Evolutionary conservation across 495 filamentous ascomycete genomes (phyloP).

Genomic region (Tuber indicum): DNA sequence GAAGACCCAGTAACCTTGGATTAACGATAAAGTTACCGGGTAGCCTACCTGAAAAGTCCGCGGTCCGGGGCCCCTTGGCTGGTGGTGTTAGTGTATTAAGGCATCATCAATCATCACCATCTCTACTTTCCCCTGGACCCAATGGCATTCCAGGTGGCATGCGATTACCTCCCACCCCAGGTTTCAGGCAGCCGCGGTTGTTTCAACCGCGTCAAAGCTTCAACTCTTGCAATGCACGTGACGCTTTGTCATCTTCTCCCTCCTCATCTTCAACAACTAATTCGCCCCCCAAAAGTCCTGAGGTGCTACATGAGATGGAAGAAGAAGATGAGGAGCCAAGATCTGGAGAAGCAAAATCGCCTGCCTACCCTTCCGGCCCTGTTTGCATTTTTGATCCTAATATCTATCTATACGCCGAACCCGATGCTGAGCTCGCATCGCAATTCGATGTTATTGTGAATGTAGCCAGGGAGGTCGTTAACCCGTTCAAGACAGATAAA

Average conservation of each 20-base stretch:
- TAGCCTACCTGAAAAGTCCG: conserved; percentile 45
- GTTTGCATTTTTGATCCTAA: conserved; percentile 87
- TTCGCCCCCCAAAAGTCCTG: conserved; percentile 39
- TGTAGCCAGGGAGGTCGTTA: conserved; percentile 86
- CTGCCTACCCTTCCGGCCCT: conserved; percentile 87
- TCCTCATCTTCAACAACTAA: conserved; percentile 37
- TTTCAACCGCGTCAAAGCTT: conserved; percentile 36
- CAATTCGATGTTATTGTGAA: conserved; percentile 91
- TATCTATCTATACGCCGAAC: conserved; percentile 89
- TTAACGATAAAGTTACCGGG: conserved; percentile 62
- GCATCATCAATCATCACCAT: conserved; percentile 65
- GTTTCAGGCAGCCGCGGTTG: conserved; percentile 29
- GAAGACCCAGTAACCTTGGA: conserved; percentile 73
- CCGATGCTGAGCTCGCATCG: conserved; percentile 73
- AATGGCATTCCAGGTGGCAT: conserved; percentile 58
- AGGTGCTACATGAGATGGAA: conserved; percentile 49
- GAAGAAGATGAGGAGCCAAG: conserved; percentile 66
- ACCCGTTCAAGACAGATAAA: conserved; percentile 61
- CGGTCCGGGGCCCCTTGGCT: conserved; percentile 26
- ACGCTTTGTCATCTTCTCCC: conserved; percentile 31
- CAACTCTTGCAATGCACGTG: conserved; percentile 29
- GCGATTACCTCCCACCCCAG: conserved; percentile 53
- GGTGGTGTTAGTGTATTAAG: conserved; percentile 48
- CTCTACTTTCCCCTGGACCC: conserved; percentile 56
- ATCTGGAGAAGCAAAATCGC: conserved; percentile 76